Percentiles rank a stretch among this genome's conserved stretches.
Evolutionary conservation across 179 eudicot species (phyloP).

Genomic region (Monotropa hypopitys): DNA sequence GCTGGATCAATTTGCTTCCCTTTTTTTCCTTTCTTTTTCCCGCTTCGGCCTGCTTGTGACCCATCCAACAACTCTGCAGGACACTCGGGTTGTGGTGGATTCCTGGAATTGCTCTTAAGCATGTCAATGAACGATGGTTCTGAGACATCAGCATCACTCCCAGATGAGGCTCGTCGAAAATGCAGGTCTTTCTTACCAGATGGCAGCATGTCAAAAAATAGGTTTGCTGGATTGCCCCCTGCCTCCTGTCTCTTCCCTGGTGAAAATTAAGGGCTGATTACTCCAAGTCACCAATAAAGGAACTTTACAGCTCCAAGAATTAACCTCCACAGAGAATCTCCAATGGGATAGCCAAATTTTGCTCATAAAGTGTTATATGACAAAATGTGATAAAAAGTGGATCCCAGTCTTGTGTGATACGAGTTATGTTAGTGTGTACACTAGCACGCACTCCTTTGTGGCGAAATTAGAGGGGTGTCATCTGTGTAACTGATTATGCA

Average conservation of each 20-base stretch:
- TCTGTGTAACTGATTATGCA: not conserved
- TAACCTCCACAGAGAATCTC: too few relatives aligned
- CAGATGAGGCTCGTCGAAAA: slow-evolving; percentile 60
- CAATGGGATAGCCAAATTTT: too few relatives aligned
- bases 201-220: slow-evolving; percentile 18
- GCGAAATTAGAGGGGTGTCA: not conserved
- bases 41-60: slow-evolving; percentile 41
- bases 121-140: slow-evolving; percentile 84
- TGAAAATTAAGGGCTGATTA: not conserved
- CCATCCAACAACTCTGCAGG: slow-evolving; percentile 39
- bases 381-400: too few relatives aligned
- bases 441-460: not conserved
- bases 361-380: too few relatives aligned
- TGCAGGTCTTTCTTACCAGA: slow-evolving; percentile 45
- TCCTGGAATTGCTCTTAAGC: slow-evolving; percentile 72
- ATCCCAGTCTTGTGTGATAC: too few relatives aligned
- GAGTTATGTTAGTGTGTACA: not conserved
- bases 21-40: slow-evolving; percentile 89
- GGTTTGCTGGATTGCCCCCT: slow-evolving; percentile 25
- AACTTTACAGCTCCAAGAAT: not conserved
- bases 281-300: slow-evolving; percentile 2
- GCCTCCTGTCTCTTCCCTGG: slow-evolving; percentile 37
- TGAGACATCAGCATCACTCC: slow-evolving; percentile 65
- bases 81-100: slow-evolving; percentile 43
- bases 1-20: slow-evolving; percentile 94